Evolutionary conservation across 202 grass and related monocot genomes (phyloP).

Genomic region (Miscanthus sacchariflorus): DNA sequence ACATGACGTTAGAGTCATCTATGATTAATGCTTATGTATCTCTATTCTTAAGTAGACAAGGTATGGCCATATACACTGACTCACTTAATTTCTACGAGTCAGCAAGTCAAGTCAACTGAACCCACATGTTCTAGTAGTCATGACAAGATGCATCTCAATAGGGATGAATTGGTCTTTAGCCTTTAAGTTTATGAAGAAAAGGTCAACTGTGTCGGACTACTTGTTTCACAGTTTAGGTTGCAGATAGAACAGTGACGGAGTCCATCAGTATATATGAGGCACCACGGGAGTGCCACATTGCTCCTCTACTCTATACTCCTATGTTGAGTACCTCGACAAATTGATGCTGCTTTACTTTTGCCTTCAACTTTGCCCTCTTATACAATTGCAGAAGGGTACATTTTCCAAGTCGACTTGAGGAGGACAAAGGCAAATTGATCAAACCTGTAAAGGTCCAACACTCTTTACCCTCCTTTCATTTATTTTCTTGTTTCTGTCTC

Average conservation of each 20-base stretch:
- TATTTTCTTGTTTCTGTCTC: background rate
- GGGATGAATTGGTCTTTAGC: background rate
- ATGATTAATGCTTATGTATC: background rate
- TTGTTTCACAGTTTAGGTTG: slow-evolving; percentile 1
- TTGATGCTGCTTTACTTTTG: background rate
- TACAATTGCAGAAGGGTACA: background rate
- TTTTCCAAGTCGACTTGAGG: background rate
- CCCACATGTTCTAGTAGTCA: background rate
- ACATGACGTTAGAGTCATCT: background rate
- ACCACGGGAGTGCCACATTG: background rate
- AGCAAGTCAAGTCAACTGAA: slow-evolving; percentile 8
- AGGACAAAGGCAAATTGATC: background rate
- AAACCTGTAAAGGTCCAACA: slow-evolving; percentile 13
- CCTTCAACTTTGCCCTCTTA: background rate
- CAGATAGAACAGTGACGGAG: background rate
- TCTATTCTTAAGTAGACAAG: background rate
- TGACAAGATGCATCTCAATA: background rate
- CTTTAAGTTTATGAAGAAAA: slow-evolving; percentile 10
- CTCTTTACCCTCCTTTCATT: background rate
- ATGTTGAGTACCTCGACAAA: background rate
- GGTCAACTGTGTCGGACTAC: slow-evolving; percentile 16
- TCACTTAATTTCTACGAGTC: background rate
- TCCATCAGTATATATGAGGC: slow-evolving; percentile 11
- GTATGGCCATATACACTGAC: background rate
- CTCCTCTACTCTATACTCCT: background rate